Conservation (phyloP, 1,284 basidiomycete species). For the Boletus coffeatus region DNA sequence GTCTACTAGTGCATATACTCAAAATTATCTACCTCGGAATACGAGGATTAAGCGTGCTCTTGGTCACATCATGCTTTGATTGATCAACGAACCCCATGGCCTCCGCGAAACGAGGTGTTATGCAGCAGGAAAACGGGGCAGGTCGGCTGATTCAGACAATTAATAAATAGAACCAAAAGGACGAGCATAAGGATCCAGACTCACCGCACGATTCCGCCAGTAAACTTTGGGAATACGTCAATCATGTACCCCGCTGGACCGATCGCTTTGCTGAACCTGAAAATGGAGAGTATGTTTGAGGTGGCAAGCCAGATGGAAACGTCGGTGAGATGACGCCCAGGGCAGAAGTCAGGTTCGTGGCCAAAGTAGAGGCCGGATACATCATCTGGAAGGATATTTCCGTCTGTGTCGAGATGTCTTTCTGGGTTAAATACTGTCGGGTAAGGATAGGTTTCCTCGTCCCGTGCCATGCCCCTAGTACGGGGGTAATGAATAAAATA, state of each 20-base stretch:
- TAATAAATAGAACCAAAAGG: background rate
- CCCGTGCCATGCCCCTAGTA: constrained; percentile 19
- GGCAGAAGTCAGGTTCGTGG: constrained; percentile 20
- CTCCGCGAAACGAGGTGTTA: constrained; percentile 18
- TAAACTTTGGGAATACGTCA: constrained; percentile 19
- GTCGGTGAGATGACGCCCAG: constrained; percentile 21
- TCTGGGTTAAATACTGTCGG: constrained; percentile 22
- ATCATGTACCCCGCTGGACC: constrained; percentile 24
- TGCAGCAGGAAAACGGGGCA: constrained; percentile 18
- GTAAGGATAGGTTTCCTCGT: constrained; percentile 23
- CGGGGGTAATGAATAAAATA: background rate
- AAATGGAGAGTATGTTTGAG: constrained; percentile 14
- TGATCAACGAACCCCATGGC: constrained; percentile 2
- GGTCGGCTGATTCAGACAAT: constrained; percentile 12
- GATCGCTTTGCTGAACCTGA: constrained; percentile 20
- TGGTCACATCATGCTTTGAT: background rate
- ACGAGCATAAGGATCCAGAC: background rate
- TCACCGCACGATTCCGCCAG: constrained; percentile 15
- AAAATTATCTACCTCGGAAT: background rate
- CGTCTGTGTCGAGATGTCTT: constrained; percentile 17
- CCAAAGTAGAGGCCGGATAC: constrained; percentile 17
- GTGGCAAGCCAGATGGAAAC: constrained; percentile 18
- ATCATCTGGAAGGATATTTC: constrained; percentile 16
- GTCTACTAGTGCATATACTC: background rate
- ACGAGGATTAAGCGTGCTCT: background rate